Base-by-base conservation (phyloP, 176 grass and related monocot genomes). In the Musa acuminata region DNA sequence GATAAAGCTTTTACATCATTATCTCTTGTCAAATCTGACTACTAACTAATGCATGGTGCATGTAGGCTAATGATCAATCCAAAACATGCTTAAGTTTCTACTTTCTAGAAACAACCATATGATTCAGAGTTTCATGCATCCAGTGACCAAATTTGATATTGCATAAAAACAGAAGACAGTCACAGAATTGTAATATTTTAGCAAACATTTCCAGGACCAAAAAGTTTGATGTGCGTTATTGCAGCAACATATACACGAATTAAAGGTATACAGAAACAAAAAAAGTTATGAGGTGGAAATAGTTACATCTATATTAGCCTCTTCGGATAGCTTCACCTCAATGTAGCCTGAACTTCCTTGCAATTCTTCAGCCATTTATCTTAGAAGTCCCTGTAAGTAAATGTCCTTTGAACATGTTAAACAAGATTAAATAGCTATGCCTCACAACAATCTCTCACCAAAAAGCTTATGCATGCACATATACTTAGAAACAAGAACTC, bases 361-460 rank as follows among this genome's bases (percentile, higher is more conserved):
- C 14, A 49, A 69, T 8, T 69, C 67, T 49, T 69, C 67, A 69
- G 67, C 67, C 67, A 69, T 69, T 69, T 69, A 69, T 69, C 17
- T 19, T 69, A 50, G 13, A 20, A 67, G 16, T 49, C 67, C 8
- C 16, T 69, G 17, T 20, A 50, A 50, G 67, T 49, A 21, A 13
- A 23, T 43, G 49, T 69, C 35, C 13, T 50, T 50, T 20, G 17
- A 3, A 17, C 67, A 14, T 49, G 67, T 49, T 17, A 69, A 50
- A 49, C 29, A 69, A 20, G 43, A 69, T 50, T 27, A 50, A 50
- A 69, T 17, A 50, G 8, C 67, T 50, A 10, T 11, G 35, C 16
- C 67, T 69, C 26, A 9, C 27, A n/a, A 60, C 13, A 60, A 60
- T 60, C 14, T 21, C 19, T n/a, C 57, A 3, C 3, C 13, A 60